phyloP scores from a whole-genome alignment of 768 basidiomycete genomes.

The Boletus sp. region DNA sequence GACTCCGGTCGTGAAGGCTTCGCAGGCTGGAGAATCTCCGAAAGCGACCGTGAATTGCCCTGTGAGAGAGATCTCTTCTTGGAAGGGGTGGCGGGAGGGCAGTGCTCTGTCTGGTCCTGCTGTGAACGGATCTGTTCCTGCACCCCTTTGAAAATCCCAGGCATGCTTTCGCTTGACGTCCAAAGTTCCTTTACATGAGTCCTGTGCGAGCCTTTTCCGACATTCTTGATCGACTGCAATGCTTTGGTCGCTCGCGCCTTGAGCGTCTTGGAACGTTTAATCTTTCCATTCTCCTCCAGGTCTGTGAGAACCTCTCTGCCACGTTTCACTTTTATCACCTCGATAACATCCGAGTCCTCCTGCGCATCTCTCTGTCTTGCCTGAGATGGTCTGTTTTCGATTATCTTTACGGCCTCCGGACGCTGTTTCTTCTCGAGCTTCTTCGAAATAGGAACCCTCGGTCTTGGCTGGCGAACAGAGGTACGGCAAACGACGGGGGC shows the following conservation, averaged over 20 bases:
- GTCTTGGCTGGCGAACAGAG: slow-evolving; percentile 7
- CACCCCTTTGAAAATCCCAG: slow-evolving; percentile 25
- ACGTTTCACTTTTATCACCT: slow-evolving; percentile 57
- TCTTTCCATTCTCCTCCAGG: slow-evolving; percentile 21
- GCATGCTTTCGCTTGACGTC: slow-evolving; percentile 28
- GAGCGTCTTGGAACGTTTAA: slow-evolving; percentile 40
- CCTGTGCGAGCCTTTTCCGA: slow-evolving; percentile 35
- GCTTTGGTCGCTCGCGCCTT: slow-evolving; percentile 46
- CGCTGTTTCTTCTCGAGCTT: slow-evolving; percentile 32
- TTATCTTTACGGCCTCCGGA: slow-evolving; percentile 25
- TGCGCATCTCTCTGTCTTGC: slow-evolving; percentile 35
- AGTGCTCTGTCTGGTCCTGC: slow-evolving; percentile 12
- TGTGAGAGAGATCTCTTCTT: slow-evolving; percentile 29
- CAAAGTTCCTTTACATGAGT: slow-evolving; percentile 40
- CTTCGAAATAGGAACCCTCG: slow-evolving; percentile 7
- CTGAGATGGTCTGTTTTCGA: slow-evolving; percentile 18
- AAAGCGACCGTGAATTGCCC: slow-evolving; percentile 32
- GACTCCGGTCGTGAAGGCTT: slow-evolving; percentile 29
- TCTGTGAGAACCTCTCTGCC: slow-evolving; percentile 22
- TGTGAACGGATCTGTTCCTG: slow-evolving; percentile 22
- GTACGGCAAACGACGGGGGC: slow-evolving; percentile 4
- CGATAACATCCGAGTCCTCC: slow-evolving; percentile 46
- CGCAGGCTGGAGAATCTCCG: slow-evolving; percentile 21
- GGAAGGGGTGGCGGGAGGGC: slow-evolving; percentile 12
- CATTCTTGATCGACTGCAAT: slow-evolving; percentile 44